phyloP scores from a whole-genome alignment of 2,329 filamentous ascomycete species.

The Arthrocladium fulminans region DNA sequence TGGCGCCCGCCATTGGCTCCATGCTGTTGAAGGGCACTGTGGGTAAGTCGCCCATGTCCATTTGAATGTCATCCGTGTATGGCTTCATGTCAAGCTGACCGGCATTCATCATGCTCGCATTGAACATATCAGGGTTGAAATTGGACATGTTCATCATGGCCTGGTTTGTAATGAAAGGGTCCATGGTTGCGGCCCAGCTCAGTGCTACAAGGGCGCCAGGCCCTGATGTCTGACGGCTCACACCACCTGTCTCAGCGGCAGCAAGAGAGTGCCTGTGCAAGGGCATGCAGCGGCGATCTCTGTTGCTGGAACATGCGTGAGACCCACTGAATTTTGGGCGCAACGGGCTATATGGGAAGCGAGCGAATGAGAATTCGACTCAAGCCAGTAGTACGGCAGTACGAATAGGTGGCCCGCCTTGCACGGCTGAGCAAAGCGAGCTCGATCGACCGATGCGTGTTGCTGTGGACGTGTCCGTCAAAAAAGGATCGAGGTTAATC shows the following conservation, averaged over 20 bases:
- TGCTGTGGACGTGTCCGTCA: background rate
- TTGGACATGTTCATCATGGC: conserved; percentile 16
- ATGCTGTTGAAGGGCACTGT: conserved; percentile 7
- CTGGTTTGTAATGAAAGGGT: conserved; percentile 1
- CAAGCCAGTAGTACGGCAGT: background rate
- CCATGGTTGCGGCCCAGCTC: background rate
- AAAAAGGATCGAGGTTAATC: background rate
- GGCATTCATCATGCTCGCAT: conserved; percentile 29
- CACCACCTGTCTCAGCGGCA: too few relatives aligned
- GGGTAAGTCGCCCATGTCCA: conserved; percentile 26
- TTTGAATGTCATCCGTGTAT: conserved; percentile 41
- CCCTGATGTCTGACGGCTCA: too few relatives aligned
- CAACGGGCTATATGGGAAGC: background rate
- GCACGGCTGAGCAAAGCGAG: background rate
- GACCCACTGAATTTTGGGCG: background rate
- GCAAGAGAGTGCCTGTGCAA: background rate
- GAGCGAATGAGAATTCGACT: background rate
- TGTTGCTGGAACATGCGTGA: background rate
- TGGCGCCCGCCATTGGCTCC: conserved; percentile 5
- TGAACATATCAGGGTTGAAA: conserved; percentile 18
- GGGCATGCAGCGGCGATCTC: background rate
- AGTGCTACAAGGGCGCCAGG: too few relatives aligned
- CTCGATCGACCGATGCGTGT: background rate
- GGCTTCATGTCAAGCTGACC: conserved; percentile 35
- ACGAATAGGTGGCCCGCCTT: background rate